These are phyloP conservation scores for Aspergillus nomiae DNA, from an alignment of 2,329 filamentous ascomycete genomes.

Conservation along the genomic window DNA sequence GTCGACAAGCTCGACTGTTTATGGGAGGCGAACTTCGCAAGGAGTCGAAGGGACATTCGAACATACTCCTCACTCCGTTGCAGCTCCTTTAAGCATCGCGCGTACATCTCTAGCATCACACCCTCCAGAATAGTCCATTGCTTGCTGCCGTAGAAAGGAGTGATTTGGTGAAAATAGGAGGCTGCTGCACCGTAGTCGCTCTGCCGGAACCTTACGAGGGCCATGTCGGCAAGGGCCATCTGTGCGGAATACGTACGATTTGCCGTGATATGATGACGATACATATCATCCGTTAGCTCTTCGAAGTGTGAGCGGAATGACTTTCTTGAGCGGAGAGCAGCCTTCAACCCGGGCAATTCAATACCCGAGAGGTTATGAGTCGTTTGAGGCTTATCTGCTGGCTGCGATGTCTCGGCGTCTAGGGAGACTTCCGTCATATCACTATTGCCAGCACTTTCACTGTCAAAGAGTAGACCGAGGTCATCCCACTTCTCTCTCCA, in stretches of 20 bases:
- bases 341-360: constrained; percentile 59
- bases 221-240: constrained; percentile 78
- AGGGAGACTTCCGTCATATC: constrained; percentile 40
- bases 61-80: constrained; percentile 78
- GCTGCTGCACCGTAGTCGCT: constrained; percentile 74
- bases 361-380: constrained; percentile 49
- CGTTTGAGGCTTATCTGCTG: constrained; percentile 17
- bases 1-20: constrained; percentile 34
- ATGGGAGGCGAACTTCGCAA: constrained; percentile 40
- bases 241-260: constrained; percentile 77
- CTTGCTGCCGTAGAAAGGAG: constrained; percentile 74
- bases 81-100: constrained; percentile 76
- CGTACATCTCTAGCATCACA: constrained; percentile 83
- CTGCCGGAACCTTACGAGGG: constrained; percentile 76
- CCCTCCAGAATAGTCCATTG: constrained; percentile 80
- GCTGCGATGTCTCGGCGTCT: constrained; percentile 28
- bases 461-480: constrained; percentile 48
- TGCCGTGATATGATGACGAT: constrained; percentile 80
- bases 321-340: constrained; percentile 62
- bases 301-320: constrained; percentile 71
- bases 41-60: constrained; percentile 70
- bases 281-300: constrained; percentile 78
- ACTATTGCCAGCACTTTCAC: constrained; percentile 28
- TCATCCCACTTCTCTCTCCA: constrained; percentile 79
- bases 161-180: constrained; percentile 74